Conservation (phyloP, 2,329 filamentous ascomycete species). For the Graphium sp. region DNA sequence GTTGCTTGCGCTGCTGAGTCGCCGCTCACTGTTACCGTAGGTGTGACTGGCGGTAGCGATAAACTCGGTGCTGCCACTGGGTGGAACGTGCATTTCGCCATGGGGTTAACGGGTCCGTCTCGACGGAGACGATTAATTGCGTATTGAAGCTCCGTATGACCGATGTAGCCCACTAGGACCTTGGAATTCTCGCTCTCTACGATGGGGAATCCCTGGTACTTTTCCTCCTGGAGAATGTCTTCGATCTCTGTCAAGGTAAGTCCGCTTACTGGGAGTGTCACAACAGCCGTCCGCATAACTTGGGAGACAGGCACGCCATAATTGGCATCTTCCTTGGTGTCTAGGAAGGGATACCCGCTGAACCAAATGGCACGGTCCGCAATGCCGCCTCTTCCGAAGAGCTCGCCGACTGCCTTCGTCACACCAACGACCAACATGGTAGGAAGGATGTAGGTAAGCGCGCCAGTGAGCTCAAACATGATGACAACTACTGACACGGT, state of each 20-base stretch:
- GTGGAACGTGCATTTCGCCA: constrained; percentile 58
- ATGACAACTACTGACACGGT: constrained; percentile 95
- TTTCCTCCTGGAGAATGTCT: constrained; percentile 56
- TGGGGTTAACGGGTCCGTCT: constrained; percentile 47
- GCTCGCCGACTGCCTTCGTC: constrained; percentile 80
- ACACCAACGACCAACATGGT: constrained; percentile 99
- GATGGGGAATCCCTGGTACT: constrained; percentile 86
- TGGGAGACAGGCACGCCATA: constrained; percentile 88
- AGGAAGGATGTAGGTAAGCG: constrained; percentile 87
- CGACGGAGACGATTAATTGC: constrained; percentile 68
- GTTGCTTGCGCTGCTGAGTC: constrained; percentile 34
- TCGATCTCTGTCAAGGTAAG: constrained; percentile 65
- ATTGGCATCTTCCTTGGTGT: constrained; percentile 94
- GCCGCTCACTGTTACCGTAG: constrained; percentile 36
- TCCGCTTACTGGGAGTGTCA: constrained; percentile 57
- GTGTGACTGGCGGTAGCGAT: constrained; percentile 19
- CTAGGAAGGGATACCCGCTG: constrained; percentile 89
- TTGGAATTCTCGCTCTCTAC: constrained; percentile 58
- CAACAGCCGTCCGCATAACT: constrained; percentile 67
- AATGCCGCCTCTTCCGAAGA: constrained; percentile 91
- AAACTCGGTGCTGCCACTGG: constrained; percentile 6
- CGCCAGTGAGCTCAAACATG: constrained; percentile 98
- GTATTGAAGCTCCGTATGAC: constrained; percentile 79
- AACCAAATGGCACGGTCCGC: constrained; percentile 99
- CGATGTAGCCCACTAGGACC: constrained; percentile 77